Evolutionary conservation across 1,284 basidiomycete genomes (phyloP).

Genomic region (Irpex rosettiformis): DNA sequence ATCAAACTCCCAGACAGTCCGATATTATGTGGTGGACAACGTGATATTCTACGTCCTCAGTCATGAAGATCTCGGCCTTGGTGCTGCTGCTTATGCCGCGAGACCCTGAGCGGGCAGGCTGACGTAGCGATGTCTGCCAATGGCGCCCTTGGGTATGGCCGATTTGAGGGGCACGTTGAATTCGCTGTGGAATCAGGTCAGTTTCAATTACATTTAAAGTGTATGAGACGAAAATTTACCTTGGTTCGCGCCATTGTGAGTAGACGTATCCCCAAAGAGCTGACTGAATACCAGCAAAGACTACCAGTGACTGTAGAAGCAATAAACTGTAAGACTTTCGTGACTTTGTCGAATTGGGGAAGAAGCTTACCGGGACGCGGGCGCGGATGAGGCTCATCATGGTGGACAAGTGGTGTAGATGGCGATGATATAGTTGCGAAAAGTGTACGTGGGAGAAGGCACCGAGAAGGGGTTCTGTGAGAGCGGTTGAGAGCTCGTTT

Average conservation of each 20-base stretch:
- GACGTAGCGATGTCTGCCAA: slow-evolving; percentile 5
- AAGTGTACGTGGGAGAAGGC: not conserved
- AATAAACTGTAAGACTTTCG: not conserved
- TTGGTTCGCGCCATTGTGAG: slow-evolving; percentile 6
- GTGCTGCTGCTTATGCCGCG: not conserved
- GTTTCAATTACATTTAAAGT: not conserved
- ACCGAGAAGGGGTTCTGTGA: not conserved
- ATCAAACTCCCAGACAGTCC: slow-evolving; percentile 1
- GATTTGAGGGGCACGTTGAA: slow-evolving; percentile 7
- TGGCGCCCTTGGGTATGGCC: slow-evolving; percentile 10
- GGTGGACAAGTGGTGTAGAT: not conserved
- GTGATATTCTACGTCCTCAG: slow-evolving; percentile 1
- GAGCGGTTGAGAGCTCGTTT: not conserved
- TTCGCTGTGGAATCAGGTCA: not conserved
- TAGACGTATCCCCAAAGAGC: slow-evolving; percentile 9
- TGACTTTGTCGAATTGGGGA: not conserved
- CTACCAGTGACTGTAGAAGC: not conserved
- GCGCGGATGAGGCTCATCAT: slow-evolving; percentile 10
- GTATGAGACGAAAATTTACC: not conserved
- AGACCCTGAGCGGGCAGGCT: not conserved
- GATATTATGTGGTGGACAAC: slow-evolving; percentile 1
- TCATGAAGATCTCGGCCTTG: not conserved
- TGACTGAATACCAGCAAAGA: slow-evolving; percentile 2
- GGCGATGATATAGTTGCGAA: not conserved
- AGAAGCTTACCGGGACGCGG: slow-evolving; percentile 9